These are phyloP conservation scores for Rhizophora mangle DNA, from an alignment of 345 rosid genomes.

Conservation along the genomic window DNA sequence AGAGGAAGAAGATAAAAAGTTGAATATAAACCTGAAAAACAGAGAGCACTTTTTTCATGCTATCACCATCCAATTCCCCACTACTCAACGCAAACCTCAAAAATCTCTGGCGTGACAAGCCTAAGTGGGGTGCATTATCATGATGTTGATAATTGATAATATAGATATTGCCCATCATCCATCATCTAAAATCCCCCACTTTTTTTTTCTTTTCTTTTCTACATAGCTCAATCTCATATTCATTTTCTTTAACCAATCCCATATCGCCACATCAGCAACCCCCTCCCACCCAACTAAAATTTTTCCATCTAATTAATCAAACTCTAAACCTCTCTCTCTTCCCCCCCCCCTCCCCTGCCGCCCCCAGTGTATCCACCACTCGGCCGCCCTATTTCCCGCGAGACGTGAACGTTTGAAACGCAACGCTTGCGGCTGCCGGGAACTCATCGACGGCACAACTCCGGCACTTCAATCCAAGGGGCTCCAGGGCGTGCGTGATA, in stretches of 20 bases:
- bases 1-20: slow-evolving; percentile 11
- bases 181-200: slow-evolving; percentile 8
- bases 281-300: slow-evolving; percentile 7
- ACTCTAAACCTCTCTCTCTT: slow-evolving; percentile 7
- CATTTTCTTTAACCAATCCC: slow-evolving; percentile 39
- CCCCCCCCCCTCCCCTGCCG: not conserved
- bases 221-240: slow-evolving; percentile 39
- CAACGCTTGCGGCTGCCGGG: slow-evolving; percentile 61
- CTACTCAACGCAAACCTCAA: slow-evolving; percentile 47
- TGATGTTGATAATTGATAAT: slow-evolving; percentile 34
- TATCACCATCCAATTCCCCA: slow-evolving; percentile 3
- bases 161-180: slow-evolving; percentile 1
- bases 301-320: slow-evolving; percentile 24
- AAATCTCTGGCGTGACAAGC: slow-evolving; percentile 79
- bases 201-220: slow-evolving; percentile 27
- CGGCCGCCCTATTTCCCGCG: slow-evolving; percentile 36
- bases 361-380: not conserved
- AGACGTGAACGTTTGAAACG: slow-evolving; percentile 72
- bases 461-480: slow-evolving; percentile 72
- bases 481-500: slow-evolving; percentile 56
- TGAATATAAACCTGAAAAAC: slow-evolving; percentile 31
- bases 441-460: slow-evolving; percentile 68
- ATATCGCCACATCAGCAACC: slow-evolving; percentile 41
- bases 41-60: slow-evolving; percentile 23
- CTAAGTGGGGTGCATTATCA: slow-evolving; percentile 94